Percentiles rank a stretch among this genome's conserved stretches.
Conservation (phyloP, 768 basidiomycete species). For the Tulasnella sp. region DNA sequence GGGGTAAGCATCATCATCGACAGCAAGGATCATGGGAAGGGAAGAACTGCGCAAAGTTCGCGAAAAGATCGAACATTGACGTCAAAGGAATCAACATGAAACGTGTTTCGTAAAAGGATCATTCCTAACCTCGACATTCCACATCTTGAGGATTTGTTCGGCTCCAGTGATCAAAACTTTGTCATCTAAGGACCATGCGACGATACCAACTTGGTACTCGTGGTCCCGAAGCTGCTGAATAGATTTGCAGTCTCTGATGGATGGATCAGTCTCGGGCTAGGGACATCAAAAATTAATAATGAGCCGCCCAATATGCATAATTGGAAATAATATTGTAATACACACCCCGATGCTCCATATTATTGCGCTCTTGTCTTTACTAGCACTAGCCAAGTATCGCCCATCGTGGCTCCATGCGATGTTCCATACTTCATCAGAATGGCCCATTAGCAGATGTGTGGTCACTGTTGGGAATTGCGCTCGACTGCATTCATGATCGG, state of each 20-base stretch:
- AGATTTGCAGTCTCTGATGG: constrained; percentile 45
- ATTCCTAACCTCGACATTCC: constrained; percentile 68
- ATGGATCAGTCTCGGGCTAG: constrained; percentile 37
- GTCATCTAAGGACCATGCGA: constrained; percentile 92
- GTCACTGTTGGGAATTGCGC: constrained; percentile 74
- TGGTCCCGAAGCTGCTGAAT: constrained; percentile 62
- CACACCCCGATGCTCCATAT: constrained; percentile 80
- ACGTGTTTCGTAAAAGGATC: constrained; percentile 4
- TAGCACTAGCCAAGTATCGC: constrained; percentile 66
- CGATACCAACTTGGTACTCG: constrained; percentile 56
- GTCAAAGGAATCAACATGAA: background rate
- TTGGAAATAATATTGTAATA: constrained; percentile 12
- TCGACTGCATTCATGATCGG: constrained; percentile 73
- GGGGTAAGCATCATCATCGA: background rate
- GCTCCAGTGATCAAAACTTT: constrained; percentile 67
- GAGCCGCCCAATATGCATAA: background rate
- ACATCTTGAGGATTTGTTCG: constrained; percentile 72
- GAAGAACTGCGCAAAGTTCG: too few relatives aligned
- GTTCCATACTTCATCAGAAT: constrained; percentile 92
- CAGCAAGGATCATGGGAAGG: too few relatives aligned
- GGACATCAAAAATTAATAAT: background rate
- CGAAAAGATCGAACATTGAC: too few relatives aligned
- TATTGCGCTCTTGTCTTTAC: constrained; percentile 76
- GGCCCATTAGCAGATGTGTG: constrained; percentile 72
- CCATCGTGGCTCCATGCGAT: constrained; percentile 93